Evolutionary conservation across 2,329 filamentous ascomycete genomes (phyloP), one percentile per base, ranked within the genome.

Genomic region (Xylariaceae sp.): DNA sequence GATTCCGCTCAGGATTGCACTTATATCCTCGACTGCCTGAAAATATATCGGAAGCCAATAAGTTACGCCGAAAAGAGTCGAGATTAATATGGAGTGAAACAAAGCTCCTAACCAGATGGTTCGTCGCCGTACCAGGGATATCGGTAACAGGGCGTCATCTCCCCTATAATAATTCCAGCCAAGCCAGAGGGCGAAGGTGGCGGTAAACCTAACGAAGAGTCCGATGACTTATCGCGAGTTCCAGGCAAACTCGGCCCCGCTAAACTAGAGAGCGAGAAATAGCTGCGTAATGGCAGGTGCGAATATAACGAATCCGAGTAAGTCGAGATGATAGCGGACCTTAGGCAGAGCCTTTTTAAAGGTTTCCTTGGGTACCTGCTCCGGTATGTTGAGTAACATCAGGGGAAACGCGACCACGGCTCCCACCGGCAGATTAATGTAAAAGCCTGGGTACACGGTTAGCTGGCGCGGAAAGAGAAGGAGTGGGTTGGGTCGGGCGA

Each of bases 211-310:
- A 15, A 35, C 21, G 26, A 53, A 44, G 4, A 51, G 37, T 1
- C 46, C 46, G n/a, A 53, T 49, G 2, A 53, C 38, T 3, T 27
- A 31, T 4, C 43, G 43, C 5, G 40, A 45, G 3, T 39, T 43
- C 55, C 55, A 59, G 2, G 53, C 11, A 30, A 49, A 52, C 5
- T 45, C 42, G 3, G 40, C 42, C 3, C 53, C 56, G 9, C 55
- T 55, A 37, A 42, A 56, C 35, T 57, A 48, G 0, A 57, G 36
- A 9, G 55, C 53, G 9, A 58, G 47, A 4, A 58, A 38, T 5
- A 56, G 23, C 54, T 44, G 11, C 42, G 57, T 3, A 51, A 50
- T 4, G 51, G 41, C n/a, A 48, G 40, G 25, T 36, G 59, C 49
- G 8, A 61, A 43, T 5, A 49, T 33, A 19, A 31, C 30, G 17